A percentile compares a stretch with the other conserved stretches of the same genome.
Conservation (phyloP, 192 early-diverging fungal genomes). For the Linnemannia hyalina region DNA sequence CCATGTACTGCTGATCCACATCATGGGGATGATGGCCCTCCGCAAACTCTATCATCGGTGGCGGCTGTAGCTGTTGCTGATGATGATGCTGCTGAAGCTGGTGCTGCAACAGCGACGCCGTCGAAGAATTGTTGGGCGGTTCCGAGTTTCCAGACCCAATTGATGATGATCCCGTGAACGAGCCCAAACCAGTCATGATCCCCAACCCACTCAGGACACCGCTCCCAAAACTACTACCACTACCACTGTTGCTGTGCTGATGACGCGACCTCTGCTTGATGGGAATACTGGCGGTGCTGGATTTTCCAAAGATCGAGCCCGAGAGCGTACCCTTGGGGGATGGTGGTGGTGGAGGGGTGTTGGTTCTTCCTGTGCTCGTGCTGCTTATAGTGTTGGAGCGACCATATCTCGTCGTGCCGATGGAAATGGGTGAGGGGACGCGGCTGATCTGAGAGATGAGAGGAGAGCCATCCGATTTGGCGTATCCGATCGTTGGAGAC, state of each 20-base stretch:
- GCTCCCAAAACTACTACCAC: constrained; percentile 41
- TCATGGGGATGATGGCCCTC: constrained; percentile 39
- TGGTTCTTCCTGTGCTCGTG: constrained; percentile 8
- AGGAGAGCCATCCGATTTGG: constrained; percentile 20
- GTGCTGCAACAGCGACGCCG: constrained; percentile 21
- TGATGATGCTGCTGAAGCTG: constrained; percentile 12
- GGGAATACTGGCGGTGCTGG: constrained; percentile 36
- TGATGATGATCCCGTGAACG: constrained; percentile 40
- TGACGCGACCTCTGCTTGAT: constrained; percentile 45
- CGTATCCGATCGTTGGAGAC: constrained; percentile 33
- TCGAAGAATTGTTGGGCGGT: constrained; percentile 24
- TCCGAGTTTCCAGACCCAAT: constrained; percentile 34
- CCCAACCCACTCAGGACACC: constrained; percentile 37
- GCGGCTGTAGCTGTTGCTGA: constrained; percentile 15
- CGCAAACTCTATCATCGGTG: constrained; percentile 19
- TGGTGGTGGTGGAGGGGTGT: constrained; percentile 27
- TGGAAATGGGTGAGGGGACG: constrained; percentile 22
- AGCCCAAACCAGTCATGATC: constrained; percentile 42
- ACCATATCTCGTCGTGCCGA: constrained; percentile 12
- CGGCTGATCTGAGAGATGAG: constrained; percentile 20
- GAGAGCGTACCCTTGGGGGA: constrained; percentile 45
- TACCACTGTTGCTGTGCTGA: constrained; percentile 36
- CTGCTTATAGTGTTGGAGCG: neutral
- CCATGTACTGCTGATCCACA: constrained; percentile 24
- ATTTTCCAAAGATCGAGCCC: constrained; percentile 21